phyloP scores from a whole-genome alignment of 495 filamentous ascomycete species.

The Thermochaetoides thermophila region DNA sequence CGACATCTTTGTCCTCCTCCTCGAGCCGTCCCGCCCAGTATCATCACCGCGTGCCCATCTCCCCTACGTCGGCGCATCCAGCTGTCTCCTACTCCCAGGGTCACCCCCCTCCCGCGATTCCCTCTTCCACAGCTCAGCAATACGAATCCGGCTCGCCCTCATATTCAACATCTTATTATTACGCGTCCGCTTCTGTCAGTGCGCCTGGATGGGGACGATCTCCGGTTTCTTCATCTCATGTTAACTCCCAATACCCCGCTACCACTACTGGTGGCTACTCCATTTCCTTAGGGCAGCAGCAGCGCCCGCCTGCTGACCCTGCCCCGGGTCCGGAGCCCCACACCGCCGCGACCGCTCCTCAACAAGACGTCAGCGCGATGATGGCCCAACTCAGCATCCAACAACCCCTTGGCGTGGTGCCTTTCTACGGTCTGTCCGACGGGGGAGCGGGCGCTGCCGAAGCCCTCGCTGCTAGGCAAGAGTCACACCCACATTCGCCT shows the following conservation, averaged over 20 bases:
- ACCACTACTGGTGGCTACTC: too few species aligned
- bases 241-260: constrained; percentile 7
- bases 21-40: too few species aligned
- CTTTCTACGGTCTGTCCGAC: constrained; percentile 17
- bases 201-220: constrained; percentile 11
- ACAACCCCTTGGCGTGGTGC: constrained; percentile 15
- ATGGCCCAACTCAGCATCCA: constrained; percentile 12
- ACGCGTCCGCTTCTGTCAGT: too few species aligned
- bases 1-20: background rate
- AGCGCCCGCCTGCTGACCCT: constrained; percentile 6
- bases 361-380: constrained; percentile 10
- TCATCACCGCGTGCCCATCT: too few species aligned
- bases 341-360: background rate
- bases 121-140: background rate
- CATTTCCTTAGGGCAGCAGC: too few species aligned
- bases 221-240: constrained; percentile 11
- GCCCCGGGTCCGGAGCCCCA: background rate
- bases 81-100: background rate
- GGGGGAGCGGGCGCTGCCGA: constrained; percentile 21
- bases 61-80: too few species aligned
- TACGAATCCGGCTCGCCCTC: too few species aligned
- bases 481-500: too few species aligned
- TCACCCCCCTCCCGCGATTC: background rate
- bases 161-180: too few species aligned
- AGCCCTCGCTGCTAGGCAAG: constrained; percentile 16